Evolutionary conservation across 2,329 filamentous ascomycete species (phyloP).

Genomic region (Epichloe sylvatica): DNA sequence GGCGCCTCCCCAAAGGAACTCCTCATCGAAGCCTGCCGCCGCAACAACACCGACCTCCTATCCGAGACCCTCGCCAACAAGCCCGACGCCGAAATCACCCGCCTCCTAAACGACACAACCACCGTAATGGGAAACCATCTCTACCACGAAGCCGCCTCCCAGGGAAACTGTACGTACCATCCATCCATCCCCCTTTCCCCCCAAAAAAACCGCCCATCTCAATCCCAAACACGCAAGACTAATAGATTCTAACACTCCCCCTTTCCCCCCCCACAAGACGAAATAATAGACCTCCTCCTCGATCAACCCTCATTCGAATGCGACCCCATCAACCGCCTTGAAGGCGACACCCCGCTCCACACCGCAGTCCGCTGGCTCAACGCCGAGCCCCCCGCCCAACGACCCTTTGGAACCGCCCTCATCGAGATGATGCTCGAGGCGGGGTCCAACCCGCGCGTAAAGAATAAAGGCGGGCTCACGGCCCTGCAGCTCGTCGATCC

Average conservation of each 20-base stretch:
- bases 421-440: conserved; percentile 74
- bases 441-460: conserved; percentile 42
- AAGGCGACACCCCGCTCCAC: conserved; percentile 66
- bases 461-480: conserved; percentile 61
- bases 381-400: conserved; percentile 47
- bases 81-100: conserved; percentile 51
- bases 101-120: conserved; percentile 71
- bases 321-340: conserved; percentile 57
- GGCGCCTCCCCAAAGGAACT: conserved; percentile 76
- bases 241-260: neutral
- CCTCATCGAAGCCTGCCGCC: conserved; percentile 81
- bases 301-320: conserved; percentile 78
- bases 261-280: conserved; percentile 36
- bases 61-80: conserved; percentile 54
- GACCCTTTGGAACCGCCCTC: conserved; percentile 50
- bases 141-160: conserved; percentile 75
- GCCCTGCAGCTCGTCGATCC: conserved; percentile 63
- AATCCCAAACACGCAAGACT: neutral
- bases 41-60: conserved; percentile 82
- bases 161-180: conserved; percentile 66
- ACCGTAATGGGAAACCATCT: conserved; percentile 80
- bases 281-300: conserved; percentile 67
- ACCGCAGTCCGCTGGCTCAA: conserved; percentile 67
- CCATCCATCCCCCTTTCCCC: too few relatives aligned
- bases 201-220: too few relatives aligned